Base-by-base conservation (phyloP, 2,329 filamentous ascomycete genomes). In the Microcera coccophila region DNA sequence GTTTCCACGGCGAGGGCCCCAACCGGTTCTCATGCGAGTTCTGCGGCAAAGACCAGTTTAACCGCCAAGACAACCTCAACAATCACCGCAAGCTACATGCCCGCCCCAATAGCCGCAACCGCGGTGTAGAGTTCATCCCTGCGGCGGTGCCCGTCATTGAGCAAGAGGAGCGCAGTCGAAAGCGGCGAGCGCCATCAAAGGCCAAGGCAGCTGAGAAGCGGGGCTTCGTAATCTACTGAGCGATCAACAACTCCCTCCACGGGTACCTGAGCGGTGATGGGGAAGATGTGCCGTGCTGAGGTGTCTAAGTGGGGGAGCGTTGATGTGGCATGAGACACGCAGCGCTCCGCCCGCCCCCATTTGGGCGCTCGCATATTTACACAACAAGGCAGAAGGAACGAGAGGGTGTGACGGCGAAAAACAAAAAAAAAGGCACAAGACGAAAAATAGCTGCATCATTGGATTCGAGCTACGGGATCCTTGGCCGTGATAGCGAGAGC, bases 71-170 rank as follows among this genome's bases (percentile, higher is more conserved):
- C 48, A 69, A 69, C 52, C 63, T 68, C 24, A 68, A 68, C 56
- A 67, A 68, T 46, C 66, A 69, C 53, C 64, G 66, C 55, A 68
- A 67, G 58, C 54, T 69, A 8, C 66, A 69, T 35, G 64, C 65
- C 16, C 52, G 65, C 5, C 64, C 66, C 41, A 68, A 67, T 51
- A 64, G 53, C 56, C 60, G 64, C 36, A 68, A 68, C 40, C 62
- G 65, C 20, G 65, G 65, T 5, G 65, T 68, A 24, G 64, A 67
- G 49, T 68, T 64, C 44, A 68, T 68, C 42, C 63, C 65, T 3
- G 65, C 62, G 2, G 65, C 65, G 5, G 65, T 68, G 16, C 59
- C 65, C 17, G 58, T 68, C n/a, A 67, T 67, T 36, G 64, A 68
- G 48, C 61, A 65, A 37, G 65, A 68, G 38, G 65, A 67, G 56